Base-by-base conservation (phyloP, 306 rosid genomes). In the Fagus sylvatica region DNA sequence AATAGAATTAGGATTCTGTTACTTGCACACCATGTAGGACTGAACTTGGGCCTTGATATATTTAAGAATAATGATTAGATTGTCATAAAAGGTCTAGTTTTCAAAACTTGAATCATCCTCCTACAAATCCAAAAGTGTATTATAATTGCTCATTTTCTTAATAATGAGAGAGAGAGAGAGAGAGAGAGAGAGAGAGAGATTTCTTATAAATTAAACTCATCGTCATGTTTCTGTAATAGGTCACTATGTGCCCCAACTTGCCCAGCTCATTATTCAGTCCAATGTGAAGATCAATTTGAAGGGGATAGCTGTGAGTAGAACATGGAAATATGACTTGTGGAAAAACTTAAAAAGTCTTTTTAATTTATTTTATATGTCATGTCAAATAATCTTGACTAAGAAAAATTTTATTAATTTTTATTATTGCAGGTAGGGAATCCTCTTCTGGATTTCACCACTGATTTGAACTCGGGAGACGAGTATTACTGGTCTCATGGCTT, bases 191-290 rank as follows among this genome's bases (percentile, higher is more conserved):
- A 22, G 28, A 22, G 28, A 22, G 28, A 22, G 49, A 43, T 7
- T 43, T 43, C 49, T 43, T 43, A 43, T 43, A 43, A 43, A 43
- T 56, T 59, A 9, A 10, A 22, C 0, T 6, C 33, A 1, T 62
- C 22, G 1, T 3, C 32, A 11, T 65, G 4, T 74, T 71, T 74
- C 53, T 42, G 6, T 28, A 15, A 36, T 65, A 87, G 90, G 87
- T 76, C 90, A 84, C 77, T 84, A 79, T 51, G 82, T 60, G 12
- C 91, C 91, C 49, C 88, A 87, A 64, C 85, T 87, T 46, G 85
- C 87, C n/a, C 67, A 75, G 16, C 91, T 87, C 28, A 75, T 87
- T 72, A 40, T 80, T 6, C 39, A 79, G 30, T 84, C 74, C 10
- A 74, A 77, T 6, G 64, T 53, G 40, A 77, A 77, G 7, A 53